Conservation (phyloP, 2,329 filamentous ascomycete species). For the Epichloe uncinata region DNA sequence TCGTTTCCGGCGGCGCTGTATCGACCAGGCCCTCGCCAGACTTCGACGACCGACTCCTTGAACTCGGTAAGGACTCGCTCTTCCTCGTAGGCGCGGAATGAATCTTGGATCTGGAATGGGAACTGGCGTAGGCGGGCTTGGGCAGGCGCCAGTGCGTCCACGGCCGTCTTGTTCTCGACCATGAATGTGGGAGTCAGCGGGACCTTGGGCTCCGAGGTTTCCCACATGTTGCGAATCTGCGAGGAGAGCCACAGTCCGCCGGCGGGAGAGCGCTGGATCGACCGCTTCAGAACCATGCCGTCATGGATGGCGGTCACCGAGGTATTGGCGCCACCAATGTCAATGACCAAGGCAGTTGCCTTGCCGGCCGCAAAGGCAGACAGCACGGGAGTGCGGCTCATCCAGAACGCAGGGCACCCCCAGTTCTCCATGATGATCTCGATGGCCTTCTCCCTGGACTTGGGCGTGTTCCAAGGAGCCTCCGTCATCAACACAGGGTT, state of each 20-base stretch:
- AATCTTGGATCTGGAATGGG: conserved; percentile 44
- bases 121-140: conserved; percentile 66
- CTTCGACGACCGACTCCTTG: conserved; percentile 93
- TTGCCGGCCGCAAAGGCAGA: conserved; percentile 89
- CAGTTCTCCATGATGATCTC: conserved; percentile 96
- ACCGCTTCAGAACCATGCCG: conserved; percentile 85
- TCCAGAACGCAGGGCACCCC: conserved; percentile 88
- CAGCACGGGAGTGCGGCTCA: conserved; percentile 78
- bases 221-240: conserved; percentile 74
- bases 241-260: conserved; percentile 83
- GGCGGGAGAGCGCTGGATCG: conserved; percentile 70
- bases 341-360: conserved; percentile 81
- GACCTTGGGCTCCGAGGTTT: conserved; percentile 53
- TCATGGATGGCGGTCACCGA: conserved; percentile 88
- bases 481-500: conserved; percentile 90
- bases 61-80: conserved; percentile 89
- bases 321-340: conserved; percentile 78
- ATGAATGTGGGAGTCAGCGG: conserved; percentile 75
- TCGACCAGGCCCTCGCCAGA: conserved; percentile 71
- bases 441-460: conserved; percentile 84
- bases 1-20: conserved; percentile 56
- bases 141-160: conserved; percentile 72
- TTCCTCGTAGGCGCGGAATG: conserved; percentile 75
- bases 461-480: conserved; percentile 79
- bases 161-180: conserved; percentile 73